phyloP scores from a whole-genome alignment of 1,139 yeast genomes.

The Williopsis jadinii region DNA sequence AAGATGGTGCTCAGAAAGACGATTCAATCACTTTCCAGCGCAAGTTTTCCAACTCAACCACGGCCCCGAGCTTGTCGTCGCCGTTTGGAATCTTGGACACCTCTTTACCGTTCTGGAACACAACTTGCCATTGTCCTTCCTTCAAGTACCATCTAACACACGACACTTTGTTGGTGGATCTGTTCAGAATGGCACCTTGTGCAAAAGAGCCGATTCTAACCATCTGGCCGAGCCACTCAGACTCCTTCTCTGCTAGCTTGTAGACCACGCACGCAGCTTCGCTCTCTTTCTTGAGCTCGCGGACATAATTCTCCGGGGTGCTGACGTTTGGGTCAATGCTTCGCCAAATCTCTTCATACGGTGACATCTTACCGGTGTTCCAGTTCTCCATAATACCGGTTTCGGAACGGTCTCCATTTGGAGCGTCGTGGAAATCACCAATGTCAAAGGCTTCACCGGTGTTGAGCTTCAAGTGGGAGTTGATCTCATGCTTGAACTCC shows the following conservation, averaged over 20 bases:
- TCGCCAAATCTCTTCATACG: constrained; percentile 54
- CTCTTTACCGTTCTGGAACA: constrained; percentile 15
- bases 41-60: constrained; percentile 5
- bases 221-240: constrained; percentile 14
- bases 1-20: constrained; percentile 3
- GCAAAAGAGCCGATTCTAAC: constrained; percentile 19
- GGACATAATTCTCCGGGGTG: constrained; percentile 29
- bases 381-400: constrained; percentile 48
- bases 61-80: constrained; percentile 9
- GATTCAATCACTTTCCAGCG: constrained; percentile 17
- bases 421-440: constrained; percentile 37
- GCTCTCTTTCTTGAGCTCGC: constrained; percentile 4
- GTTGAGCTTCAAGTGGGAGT: constrained; percentile 25
- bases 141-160: constrained; percentile 10
- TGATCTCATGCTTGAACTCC: constrained; percentile 38
- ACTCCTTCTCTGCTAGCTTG: constrained; percentile 6
- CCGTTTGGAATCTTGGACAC: constrained; percentile 13
- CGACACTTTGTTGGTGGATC: constrained; percentile 10
- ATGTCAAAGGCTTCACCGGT: constrained; percentile 30
- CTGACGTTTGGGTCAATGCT: constrained; percentile 36
- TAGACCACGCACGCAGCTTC: constrained; percentile 9
- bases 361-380: constrained; percentile 35
- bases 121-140: constrained; percentile 9
- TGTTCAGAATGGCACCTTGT: constrained; percentile 18
- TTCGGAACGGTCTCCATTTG: constrained; percentile 40